Percentiles rank a stretch among this genome's conserved stretches.
These are phyloP conservation scores for Fusarium tuaranense DNA, from an alignment of 2,329 filamentous ascomycete genomes.

Conservation along the genomic window DNA sequence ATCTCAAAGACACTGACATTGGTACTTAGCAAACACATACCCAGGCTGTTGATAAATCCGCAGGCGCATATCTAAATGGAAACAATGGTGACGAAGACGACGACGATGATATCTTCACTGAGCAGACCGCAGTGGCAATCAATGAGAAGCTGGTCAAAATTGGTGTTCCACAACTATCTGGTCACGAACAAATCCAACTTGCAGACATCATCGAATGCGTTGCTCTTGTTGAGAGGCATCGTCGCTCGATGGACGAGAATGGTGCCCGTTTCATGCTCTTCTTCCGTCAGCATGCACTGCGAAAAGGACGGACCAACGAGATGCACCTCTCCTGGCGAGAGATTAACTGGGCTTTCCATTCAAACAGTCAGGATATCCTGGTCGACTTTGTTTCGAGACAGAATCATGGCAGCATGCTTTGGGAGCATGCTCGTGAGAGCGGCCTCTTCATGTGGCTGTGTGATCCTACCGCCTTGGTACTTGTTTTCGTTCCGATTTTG, in stretches of 20 bases:
- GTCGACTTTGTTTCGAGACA: constrained; percentile 84
- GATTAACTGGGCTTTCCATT: constrained; percentile 88
- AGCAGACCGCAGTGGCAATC: constrained; percentile 75
- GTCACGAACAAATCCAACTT: constrained; percentile 87
- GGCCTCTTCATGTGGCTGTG: constrained; percentile 96
- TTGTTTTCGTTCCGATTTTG: constrained; percentile 42
- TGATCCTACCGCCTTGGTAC: constrained; percentile 80
- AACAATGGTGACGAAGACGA: constrained; percentile 54
- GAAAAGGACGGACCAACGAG: constrained; percentile 72
- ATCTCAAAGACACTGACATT: constrained; percentile 14
- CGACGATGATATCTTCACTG: constrained; percentile 75
- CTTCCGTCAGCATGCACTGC: constrained; percentile 83
- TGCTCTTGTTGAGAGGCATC: constrained; percentile 85
- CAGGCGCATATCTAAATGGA: constrained; percentile 53
- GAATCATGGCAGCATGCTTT: constrained; percentile 82
- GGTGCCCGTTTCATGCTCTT: constrained; percentile 89
- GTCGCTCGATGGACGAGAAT: constrained; percentile 90
- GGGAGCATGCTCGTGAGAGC: constrained; percentile 86
- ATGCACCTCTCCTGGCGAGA: constrained; percentile 80
- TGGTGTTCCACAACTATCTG: constrained; percentile 82
- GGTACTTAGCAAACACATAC: constrained; percentile 29
- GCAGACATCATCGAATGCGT: constrained; percentile 88
- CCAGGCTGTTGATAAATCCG: constrained; percentile 44
- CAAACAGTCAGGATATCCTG: constrained; percentile 88
- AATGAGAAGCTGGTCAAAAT: constrained; percentile 82